Percentiles rank a stretch among this genome's conserved stretches.
These are phyloP conservation scores for Leccinum pachyderme DNA, from an alignment of 1,284 basidiomycete species.

Conservation along the genomic window DNA sequence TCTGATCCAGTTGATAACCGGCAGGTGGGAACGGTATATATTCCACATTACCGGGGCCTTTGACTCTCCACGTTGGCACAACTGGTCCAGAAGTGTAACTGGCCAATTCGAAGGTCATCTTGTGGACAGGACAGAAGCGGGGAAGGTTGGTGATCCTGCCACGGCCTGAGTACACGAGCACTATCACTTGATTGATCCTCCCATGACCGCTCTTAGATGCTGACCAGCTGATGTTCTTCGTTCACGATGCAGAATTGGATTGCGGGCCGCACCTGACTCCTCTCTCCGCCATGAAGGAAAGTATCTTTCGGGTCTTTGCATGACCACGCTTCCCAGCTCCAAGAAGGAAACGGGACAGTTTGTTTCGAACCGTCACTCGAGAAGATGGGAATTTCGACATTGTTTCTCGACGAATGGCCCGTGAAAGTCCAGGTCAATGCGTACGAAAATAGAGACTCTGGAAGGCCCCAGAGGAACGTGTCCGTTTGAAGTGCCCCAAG, in stretches of 20 bases:
- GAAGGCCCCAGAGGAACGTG: slow-evolving; percentile 20
- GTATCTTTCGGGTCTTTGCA: too few relatives aligned
- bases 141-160: not conserved
- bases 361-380: slow-evolving; percentile 1
- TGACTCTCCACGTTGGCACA: not conserved
- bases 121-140: not conserved
- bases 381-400: slow-evolving; percentile 8
- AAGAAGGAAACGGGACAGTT: slow-evolving; percentile 7
- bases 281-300: too few relatives aligned
- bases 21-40: too few relatives aligned
- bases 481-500: slow-evolving; percentile 14
- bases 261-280: not conserved
- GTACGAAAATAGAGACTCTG: slow-evolving; percentile 16
- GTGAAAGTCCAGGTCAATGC: slow-evolving; percentile 11
- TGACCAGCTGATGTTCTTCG: not conserved
- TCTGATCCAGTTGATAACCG: too few relatives aligned
- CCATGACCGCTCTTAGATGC: slow-evolving; percentile 5
- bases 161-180: not conserved
- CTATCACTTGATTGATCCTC: not conserved
- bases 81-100: slow-evolving; percentile 18
- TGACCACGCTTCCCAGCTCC: slow-evolving; percentile 13
- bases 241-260: slow-evolving; percentile 15
- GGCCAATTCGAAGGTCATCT: not conserved
- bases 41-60: too few relatives aligned
- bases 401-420: slow-evolving; percentile 5